Evolutionary conservation across 495 filamentous ascomycete genomes (phyloP).

Genomic region (Copromyces sp.): DNA sequence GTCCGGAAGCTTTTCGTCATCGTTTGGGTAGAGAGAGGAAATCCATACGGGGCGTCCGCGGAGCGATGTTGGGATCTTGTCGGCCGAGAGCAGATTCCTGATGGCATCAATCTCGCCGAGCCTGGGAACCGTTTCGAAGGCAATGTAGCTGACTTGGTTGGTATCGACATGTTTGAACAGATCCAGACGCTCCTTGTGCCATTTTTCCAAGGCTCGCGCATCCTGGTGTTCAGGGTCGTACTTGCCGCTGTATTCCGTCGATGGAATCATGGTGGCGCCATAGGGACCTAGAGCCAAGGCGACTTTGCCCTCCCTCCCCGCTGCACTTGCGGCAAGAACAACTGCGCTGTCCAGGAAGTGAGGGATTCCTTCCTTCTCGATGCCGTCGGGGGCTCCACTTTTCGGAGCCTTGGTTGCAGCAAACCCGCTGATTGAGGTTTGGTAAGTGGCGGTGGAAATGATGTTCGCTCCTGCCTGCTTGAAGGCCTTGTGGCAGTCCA

Average conservation of each 20-base stretch:
- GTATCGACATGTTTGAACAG: slow-evolving; percentile 29
- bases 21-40: slow-evolving; percentile 48
- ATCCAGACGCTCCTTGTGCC: slow-evolving; percentile 45
- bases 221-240: slow-evolving; percentile 41
- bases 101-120: slow-evolving; percentile 51
- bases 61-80: neutral
- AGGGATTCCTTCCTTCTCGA: slow-evolving; percentile 12
- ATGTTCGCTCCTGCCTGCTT: slow-evolving; percentile 45
- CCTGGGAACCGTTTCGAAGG: slow-evolving; percentile 54
- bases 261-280: slow-evolving; percentile 53
- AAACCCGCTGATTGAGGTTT: slow-evolving; percentile 48
- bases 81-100: slow-evolving; percentile 24
- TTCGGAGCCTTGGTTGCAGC: slow-evolving; percentile 20
- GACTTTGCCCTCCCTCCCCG: slow-evolving; percentile 12
- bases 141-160: slow-evolving; percentile 41
- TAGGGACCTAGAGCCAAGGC: slow-evolving; percentile 55
- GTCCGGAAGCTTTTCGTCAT: slow-evolving; percentile 34
- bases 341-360: slow-evolving; percentile 24
- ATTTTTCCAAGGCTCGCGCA: slow-evolving; percentile 34
- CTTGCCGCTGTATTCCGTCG: slow-evolving; percentile 50
- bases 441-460: slow-evolving; percentile 55
- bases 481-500: slow-evolving; percentile 45
- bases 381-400: slow-evolving; percentile 4
- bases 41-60: slow-evolving; percentile 44
- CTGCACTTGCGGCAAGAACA: slow-evolving; percentile 28